Evolutionary conservation across 2,329 filamentous ascomycete species (phyloP).

Genomic region (Sclerotinia trifoliorum): DNA sequence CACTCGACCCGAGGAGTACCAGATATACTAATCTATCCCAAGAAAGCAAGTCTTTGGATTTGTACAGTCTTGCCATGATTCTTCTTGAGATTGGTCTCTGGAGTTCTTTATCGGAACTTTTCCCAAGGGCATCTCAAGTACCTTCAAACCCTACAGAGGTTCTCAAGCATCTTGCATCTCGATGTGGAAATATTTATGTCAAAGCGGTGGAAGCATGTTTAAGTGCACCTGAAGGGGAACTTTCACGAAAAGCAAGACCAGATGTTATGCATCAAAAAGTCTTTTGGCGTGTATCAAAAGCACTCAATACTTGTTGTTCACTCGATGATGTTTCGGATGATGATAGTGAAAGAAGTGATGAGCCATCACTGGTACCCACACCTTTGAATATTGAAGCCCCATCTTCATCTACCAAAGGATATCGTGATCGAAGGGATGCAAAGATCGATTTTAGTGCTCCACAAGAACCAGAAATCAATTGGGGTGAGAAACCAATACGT

Average conservation of each 20-base stretch:
- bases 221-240: slow-evolving; percentile 64
- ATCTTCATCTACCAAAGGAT: slow-evolving; percentile 29
- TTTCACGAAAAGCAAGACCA: slow-evolving; percentile 47
- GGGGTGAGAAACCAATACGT: slow-evolving; percentile 33
- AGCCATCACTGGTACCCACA: slow-evolving; percentile 43
- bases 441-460: slow-evolving; percentile 24
- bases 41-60: slow-evolving; percentile 60
- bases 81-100: slow-evolving; percentile 75
- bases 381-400: slow-evolving; percentile 28
- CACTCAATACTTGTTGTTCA: slow-evolving; percentile 60
- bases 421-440: slow-evolving; percentile 19
- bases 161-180: slow-evolving; percentile 43
- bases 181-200: slow-evolving; percentile 71
- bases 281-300: slow-evolving; percentile 50
- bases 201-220: slow-evolving; percentile 72
- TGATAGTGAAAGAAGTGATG: slow-evolving; percentile 49
- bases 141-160: slow-evolving; percentile 33
- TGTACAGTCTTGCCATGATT: slow-evolving; percentile 72
- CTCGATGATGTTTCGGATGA: slow-evolving; percentile 58
- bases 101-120: slow-evolving; percentile 55
- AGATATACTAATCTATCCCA: slow-evolving; percentile 51
- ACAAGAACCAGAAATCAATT: slow-evolving; percentile 25
- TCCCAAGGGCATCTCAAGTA: slow-evolving; percentile 32
- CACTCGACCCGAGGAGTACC: slow-evolving; percentile 57
- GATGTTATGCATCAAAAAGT: slow-evolving; percentile 57